Evolutionary conservation across 345 rosid species (phyloP).

Genomic region (Salix exigua): DNA sequence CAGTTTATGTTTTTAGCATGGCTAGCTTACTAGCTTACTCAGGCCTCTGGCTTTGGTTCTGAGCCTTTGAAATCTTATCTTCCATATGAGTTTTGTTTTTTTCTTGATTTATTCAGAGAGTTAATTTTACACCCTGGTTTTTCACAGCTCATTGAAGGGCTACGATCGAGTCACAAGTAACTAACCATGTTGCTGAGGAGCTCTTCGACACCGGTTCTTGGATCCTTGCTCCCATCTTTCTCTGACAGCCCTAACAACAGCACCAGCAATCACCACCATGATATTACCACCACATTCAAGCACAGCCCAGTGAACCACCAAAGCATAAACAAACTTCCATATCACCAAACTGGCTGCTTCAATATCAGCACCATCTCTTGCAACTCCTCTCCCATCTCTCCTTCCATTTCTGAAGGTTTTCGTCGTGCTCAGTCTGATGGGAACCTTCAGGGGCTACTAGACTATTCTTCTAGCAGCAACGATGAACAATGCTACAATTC

Average conservation of each 20-base stretch:
- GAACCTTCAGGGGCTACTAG: constrained; percentile 44
- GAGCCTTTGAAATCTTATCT: too few species aligned
- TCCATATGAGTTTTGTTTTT: too few species aligned
- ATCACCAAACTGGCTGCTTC: constrained; percentile 9
- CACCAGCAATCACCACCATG: constrained; percentile 24
- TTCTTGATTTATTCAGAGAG: too few species aligned
- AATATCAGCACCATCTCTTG: constrained; percentile 23
- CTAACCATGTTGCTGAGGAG: constrained; percentile 48
- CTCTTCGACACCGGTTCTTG: constrained; percentile 65
- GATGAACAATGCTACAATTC: not conserved
- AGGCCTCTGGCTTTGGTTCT: too few species aligned
- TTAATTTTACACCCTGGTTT: too few species aligned
- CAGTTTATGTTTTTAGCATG: too few species aligned
- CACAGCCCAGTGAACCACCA: constrained; percentile 5
- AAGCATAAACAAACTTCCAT: constrained; percentile 20
- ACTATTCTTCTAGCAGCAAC: constrained; percentile 25
- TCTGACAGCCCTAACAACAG: constrained; percentile 36
- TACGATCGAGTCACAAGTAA: not conserved
- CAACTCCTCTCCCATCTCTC: constrained; percentile 46
- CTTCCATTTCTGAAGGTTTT: constrained; percentile 33
- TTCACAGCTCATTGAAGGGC: too few species aligned
- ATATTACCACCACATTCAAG: not conserved
- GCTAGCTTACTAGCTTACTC: too few species aligned
- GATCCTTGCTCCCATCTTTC: constrained; percentile 46
- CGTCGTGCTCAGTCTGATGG: constrained; percentile 56